Conservation (phyloP, 2,329 filamentous ascomycete genomes). For the Penicillium corylophilum region DNA sequence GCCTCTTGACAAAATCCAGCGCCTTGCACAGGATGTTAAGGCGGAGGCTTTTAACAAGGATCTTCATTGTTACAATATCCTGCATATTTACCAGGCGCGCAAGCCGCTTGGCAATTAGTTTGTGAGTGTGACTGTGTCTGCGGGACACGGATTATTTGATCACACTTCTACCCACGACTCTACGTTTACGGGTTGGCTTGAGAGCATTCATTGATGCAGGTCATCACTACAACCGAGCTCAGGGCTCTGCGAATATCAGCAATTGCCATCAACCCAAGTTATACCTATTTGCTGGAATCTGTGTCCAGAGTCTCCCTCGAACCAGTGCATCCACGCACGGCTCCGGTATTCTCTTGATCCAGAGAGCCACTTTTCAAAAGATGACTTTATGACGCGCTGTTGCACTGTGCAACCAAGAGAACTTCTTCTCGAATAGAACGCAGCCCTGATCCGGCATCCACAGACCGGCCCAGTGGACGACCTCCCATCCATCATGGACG, state of each 20-base stretch:
- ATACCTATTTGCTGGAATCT: background rate
- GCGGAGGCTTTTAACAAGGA: slow-evolving; percentile 67
- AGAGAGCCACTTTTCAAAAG: background rate
- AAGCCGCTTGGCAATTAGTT: slow-evolving; percentile 30
- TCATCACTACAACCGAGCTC: background rate
- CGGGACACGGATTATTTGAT: background rate
- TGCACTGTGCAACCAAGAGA: background rate
- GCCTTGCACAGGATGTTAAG: slow-evolving; percentile 63
- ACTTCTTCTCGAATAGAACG: background rate
- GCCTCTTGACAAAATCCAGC: slow-evolving; percentile 61
- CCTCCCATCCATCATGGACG: background rate
- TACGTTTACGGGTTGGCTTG: background rate
- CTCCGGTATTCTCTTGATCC: background rate
- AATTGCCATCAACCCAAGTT: background rate
- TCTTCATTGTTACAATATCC: slow-evolving; percentile 66
- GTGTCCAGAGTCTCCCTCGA: background rate
- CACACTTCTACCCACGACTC: background rate
- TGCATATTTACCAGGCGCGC: slow-evolving; percentile 47
- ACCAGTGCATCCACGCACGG: background rate
- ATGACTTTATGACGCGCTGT: background rate
- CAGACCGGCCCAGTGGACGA: background rate
- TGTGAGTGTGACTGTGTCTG: background rate
- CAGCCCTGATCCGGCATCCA: background rate
- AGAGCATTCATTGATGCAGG: background rate
- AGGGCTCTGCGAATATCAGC: background rate